phyloP scores from a whole-genome alignment of 495 filamentous ascomycete species.

The Aspergillus sclerotiicarbonarius region DNA sequence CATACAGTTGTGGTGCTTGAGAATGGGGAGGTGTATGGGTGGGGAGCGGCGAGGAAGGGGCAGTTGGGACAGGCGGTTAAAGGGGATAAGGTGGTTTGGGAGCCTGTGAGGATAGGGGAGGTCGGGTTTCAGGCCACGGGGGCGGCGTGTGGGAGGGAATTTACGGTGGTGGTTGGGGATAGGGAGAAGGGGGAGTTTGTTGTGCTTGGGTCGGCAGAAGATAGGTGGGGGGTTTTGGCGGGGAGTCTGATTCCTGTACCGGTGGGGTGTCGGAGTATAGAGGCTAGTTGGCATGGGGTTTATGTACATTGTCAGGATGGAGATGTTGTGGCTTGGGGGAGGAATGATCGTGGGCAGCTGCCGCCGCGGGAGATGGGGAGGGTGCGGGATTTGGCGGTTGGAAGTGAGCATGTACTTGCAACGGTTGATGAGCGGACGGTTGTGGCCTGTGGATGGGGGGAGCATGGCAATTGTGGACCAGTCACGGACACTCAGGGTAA shows the following conservation, averaged over 20 bases:
- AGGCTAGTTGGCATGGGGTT: slow-evolving; percentile 79
- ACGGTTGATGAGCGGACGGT: slow-evolving; percentile 59
- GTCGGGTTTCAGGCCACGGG: slow-evolving; percentile 48
- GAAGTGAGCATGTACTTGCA: slow-evolving; percentile 83
- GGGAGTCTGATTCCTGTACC: slow-evolving; percentile 27
- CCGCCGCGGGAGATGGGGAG: slow-evolving; percentile 55
- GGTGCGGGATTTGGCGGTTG: slow-evolving; percentile 62
- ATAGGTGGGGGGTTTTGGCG: slow-evolving; percentile 64
- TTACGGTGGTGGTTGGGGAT: slow-evolving; percentile 67
- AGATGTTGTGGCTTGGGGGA: slow-evolving; percentile 55
- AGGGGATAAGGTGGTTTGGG: slow-evolving; percentile 45
- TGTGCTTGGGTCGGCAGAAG: slow-evolving; percentile 57
- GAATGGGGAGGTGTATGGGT: slow-evolving; percentile 79
- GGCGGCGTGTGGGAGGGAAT: slow-evolving; percentile 77
- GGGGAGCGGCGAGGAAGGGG: slow-evolving; percentile 82
- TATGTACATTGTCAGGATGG: slow-evolving; percentile 55
- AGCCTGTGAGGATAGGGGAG: slow-evolving; percentile 57
- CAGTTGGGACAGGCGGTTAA: slow-evolving; percentile 61
- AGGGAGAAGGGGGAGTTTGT: slow-evolving; percentile 50
- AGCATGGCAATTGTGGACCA: slow-evolving; percentile 93
- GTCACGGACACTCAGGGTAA: slow-evolving; percentile 58
- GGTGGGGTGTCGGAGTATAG: slow-evolving; percentile 38
- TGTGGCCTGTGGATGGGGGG: slow-evolving; percentile 89
- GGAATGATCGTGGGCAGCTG: slow-evolving; percentile 80
- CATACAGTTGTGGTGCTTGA: slow-evolving; percentile 72